phyloP scores from a whole-genome alignment of 805 yeast genomes.

The Wickerhamiella sergipiensis region DNA sequence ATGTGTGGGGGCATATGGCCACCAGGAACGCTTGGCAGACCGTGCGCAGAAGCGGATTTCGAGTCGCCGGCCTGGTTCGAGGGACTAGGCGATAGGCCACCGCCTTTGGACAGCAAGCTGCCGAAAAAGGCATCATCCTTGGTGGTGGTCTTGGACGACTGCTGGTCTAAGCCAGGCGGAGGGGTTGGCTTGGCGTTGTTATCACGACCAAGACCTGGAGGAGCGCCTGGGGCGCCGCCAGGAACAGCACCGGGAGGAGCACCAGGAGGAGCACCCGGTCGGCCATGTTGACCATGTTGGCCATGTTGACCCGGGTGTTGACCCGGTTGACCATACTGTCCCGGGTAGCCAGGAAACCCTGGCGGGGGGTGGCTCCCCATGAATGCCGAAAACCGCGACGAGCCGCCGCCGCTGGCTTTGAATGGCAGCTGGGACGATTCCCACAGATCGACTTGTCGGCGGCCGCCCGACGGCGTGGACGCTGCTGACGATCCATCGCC shows the following conservation, averaged over 20 bases:
- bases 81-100: neutral
- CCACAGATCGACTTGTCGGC: constrained; percentile 2
- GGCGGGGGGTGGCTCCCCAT: neutral
- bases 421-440: constrained; percentile 1
- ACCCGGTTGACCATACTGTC: neutral
- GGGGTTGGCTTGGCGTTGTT: neutral
- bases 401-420: constrained; percentile 1
- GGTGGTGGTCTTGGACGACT: neutral
- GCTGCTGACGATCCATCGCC: neutral
- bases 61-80: neutral
- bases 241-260: too few species aligned
- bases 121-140: constrained; percentile 7
- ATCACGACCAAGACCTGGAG: neutral
- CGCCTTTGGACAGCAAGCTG: constrained; percentile 4
- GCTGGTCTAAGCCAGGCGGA: neutral
- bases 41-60: neutral
- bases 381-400: constrained; percentile 12
- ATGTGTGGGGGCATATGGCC: neutral
- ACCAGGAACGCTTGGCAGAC: neutral
- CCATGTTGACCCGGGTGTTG: too few species aligned
- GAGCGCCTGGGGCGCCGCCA: too few species aligned
- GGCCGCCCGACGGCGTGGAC: neutral
- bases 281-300: too few species aligned
- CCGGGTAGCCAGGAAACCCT: neutral
- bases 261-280: too few species aligned